Conservation (phyloP, 345 rosid species). For the Fremontodendron californicum region DNA sequence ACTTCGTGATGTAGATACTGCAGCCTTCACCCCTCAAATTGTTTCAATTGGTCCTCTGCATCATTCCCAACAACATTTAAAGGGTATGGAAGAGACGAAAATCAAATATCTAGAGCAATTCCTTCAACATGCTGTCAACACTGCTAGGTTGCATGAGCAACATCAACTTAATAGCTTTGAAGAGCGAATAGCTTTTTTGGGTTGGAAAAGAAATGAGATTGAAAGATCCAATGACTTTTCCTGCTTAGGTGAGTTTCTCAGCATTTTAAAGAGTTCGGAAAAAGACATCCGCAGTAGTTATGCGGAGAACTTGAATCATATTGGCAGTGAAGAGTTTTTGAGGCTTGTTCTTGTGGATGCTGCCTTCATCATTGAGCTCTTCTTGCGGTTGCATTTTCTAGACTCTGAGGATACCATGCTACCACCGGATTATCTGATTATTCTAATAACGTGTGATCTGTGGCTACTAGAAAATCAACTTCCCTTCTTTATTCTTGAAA, state of each 20-base stretch:
- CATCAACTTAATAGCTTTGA: neutral
- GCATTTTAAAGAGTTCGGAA: neutral
- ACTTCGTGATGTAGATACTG: too few relatives aligned
- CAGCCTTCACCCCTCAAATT: too few relatives aligned
- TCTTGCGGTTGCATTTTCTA: too few relatives aligned
- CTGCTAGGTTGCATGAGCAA: neutral
- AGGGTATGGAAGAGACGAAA: neutral
- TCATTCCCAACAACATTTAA: too few relatives aligned
- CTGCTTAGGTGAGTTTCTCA: too few relatives aligned
- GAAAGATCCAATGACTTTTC: neutral
- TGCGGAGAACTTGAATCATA: neutral
- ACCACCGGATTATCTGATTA: too few relatives aligned
- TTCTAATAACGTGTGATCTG: neutral
- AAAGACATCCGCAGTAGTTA: neutral
- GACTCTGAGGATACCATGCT: too few relatives aligned
- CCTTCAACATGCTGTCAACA: neutral
- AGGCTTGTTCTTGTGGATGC: too few relatives aligned
- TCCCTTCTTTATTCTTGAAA: slow-evolving; percentile 20
- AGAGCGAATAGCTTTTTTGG: too few relatives aligned
- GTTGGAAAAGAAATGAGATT: too few relatives aligned
- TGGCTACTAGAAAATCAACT: slow-evolving; percentile 25
- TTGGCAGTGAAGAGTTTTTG: neutral
- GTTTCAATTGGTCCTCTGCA: too few relatives aligned
- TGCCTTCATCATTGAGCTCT: too few relatives aligned
- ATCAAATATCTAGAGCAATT: neutral